Evolutionary conservation across 768 basidiomycete species (phyloP), one percentile per base, ranked within the genome.

Genomic region (Pulveroboletus ravenelii): DNA sequence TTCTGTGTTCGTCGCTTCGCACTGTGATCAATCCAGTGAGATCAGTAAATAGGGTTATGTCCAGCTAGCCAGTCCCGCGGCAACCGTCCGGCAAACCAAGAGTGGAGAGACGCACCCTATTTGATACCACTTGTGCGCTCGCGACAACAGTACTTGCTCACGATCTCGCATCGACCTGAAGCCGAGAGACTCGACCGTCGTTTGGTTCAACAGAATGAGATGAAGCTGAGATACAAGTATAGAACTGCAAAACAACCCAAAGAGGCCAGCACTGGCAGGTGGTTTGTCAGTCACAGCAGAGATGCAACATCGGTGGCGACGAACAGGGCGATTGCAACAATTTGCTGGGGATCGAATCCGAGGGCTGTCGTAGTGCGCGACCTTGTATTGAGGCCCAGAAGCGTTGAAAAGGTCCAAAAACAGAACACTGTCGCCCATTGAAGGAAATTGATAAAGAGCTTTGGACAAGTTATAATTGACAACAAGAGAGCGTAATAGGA

Each of bases 381-480:
- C 31, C 60, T 70, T 5, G 79, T 71, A 51, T 72, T 79, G 51
- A 80, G 74, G 5, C 73, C 76, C 3, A 91, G 55, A 10, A 89
- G 70, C 0, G 85, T 82, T 10, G 71, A 68, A 50, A 88, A 78
- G 3, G 75, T 76, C 75, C 87, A 94, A 20, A 76, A 51, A 36
- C 79, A 79, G 60, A 81, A 87, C 5, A 85, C 10, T 3, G 71
- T 61, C 0, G 75, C 74, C 72, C 89, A 88, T 59, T 80, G 69
- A 12, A 81, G 73, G 66, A 95, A 94, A 60, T 85, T 87, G 47
- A 93, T 59, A 67, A 97, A 96, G 70, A 89, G 93, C 85, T 90
- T 10, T 3, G 38, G 14, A 20, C 34, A 39, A 30, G 44, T 2
- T 29, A 48, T 5, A 35, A 23, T 41, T 45, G 35, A 50, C 20